These are phyloP conservation scores for Crithidia expoeki DNA, from an alignment of 208 protist species.

Conservation along the genomic window DNA sequence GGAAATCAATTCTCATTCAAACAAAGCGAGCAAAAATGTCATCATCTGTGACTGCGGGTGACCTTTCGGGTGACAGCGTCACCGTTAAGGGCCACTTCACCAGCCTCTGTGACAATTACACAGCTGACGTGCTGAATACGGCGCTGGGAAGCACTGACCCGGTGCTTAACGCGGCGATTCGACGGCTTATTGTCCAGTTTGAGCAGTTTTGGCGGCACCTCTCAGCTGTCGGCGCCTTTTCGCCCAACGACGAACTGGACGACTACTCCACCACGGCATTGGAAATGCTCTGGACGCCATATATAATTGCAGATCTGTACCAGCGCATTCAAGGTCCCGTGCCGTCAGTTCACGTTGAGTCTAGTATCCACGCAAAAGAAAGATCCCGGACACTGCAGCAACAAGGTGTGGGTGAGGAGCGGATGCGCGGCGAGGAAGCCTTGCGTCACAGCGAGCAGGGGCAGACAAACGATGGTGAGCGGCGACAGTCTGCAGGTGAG, in stretches of 20 bases:
- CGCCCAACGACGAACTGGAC: constrained; percentile 80
- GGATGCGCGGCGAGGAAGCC: constrained; percentile 23
- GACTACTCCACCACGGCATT: constrained; percentile 82
- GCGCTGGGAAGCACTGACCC: constrained; percentile 39
- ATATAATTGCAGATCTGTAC: constrained; percentile 83
- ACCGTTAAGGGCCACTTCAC: constrained; percentile 76
- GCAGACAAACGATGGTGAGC: background rate
- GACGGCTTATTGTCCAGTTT: constrained; percentile 53
- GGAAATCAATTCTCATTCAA: no score
- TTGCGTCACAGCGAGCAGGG: constrained; percentile 12
- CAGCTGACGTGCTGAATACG: constrained; percentile 38
- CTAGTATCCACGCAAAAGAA: background rate
- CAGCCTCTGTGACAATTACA: constrained; percentile 56
- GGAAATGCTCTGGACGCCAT: constrained; percentile 87
- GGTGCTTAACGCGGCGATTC: constrained; percentile 26
- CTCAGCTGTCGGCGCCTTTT: constrained; percentile 64
- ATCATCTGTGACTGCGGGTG: background rate
- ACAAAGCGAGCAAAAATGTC: background rate
- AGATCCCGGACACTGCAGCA: background rate
- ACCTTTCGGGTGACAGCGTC: constrained; percentile 20
- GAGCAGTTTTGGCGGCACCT: constrained; percentile 78
- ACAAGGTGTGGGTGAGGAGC: background rate
- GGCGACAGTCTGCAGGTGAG: constrained; percentile 2
- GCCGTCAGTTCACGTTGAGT: background rate
- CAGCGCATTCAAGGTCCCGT: constrained; percentile 63